These are phyloP conservation scores for Phaffia tasmanica DNA, from an alignment of 768 basidiomycete genomes.

Conservation along the genomic window DNA sequence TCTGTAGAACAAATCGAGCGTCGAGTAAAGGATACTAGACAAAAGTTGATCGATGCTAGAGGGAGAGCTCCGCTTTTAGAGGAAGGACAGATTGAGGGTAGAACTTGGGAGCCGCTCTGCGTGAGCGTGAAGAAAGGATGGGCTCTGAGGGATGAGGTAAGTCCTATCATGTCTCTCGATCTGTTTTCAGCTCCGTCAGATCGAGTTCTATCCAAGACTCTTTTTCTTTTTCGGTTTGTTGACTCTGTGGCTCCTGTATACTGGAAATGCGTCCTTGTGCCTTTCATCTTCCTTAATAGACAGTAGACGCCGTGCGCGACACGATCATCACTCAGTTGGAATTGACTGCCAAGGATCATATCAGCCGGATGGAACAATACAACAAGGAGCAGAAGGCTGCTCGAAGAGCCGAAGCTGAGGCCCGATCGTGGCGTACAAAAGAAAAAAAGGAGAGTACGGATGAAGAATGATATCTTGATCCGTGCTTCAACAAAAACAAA, in stretches of 20 bases:
- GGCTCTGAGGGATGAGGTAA: slow-evolving; percentile 13
- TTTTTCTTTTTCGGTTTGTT: background rate
- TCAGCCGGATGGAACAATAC: too few relatives aligned
- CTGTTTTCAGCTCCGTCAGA: background rate
- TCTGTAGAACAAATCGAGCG: background rate
- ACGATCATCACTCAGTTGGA: slow-evolving; percentile 10
- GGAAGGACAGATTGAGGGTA: slow-evolving; percentile 4
- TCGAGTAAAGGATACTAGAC: background rate
- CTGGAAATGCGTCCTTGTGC: background rate
- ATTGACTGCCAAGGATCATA: background rate
- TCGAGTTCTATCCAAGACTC: background rate
- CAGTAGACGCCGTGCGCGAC: slow-evolving; percentile 12
- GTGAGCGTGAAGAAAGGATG: slow-evolving; percentile 8
- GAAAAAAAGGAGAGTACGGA: too few relatives aligned
- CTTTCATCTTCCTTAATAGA: background rate
- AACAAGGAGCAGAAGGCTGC: too few relatives aligned
- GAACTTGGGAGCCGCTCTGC: slow-evolving; percentile 13
- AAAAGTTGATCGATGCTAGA: background rate
- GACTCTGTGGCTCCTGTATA: too few relatives aligned
- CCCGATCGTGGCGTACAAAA: too few relatives aligned
- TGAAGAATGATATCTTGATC: too few relatives aligned
- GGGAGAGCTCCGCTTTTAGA: slow-evolving; percentile 9
- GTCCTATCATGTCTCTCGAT: background rate
- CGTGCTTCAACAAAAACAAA: too few relatives aligned
- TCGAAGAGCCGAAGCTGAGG: too few relatives aligned